Conservation (phyloP, 2,329 filamentous ascomycete species). For the Raffaelea albimanens region DNA sequence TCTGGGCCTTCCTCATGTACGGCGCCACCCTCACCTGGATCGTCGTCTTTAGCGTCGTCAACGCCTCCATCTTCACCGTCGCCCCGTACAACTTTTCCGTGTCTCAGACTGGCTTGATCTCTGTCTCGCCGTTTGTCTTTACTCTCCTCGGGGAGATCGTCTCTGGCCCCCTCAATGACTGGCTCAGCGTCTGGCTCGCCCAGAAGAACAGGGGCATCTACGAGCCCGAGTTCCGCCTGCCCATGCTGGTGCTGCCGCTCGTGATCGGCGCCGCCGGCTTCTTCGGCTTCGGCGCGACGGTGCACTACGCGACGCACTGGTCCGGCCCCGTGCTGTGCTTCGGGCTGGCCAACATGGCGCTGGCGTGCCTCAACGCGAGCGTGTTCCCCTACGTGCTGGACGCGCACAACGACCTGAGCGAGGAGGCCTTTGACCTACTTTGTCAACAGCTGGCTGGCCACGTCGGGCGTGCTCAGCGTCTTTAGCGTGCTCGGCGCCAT, state of each 20-base stretch:
- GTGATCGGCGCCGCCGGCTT: constrained; percentile 33
- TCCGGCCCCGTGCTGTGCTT: constrained; percentile 35
- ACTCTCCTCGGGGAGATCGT: constrained; percentile 34
- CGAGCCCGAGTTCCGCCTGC: constrained; percentile 42
- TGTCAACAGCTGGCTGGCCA: constrained; percentile 28
- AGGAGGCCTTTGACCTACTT: constrained; percentile 35
- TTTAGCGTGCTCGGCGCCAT: constrained; percentile 28
- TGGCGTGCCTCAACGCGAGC: constrained; percentile 35
- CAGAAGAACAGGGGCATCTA: constrained; percentile 41
- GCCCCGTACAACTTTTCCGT: constrained; percentile 43
- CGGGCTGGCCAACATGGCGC: constrained; percentile 37
- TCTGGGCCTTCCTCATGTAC: constrained; percentile 40
- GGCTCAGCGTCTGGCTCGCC: constrained; percentile 32
- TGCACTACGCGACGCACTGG: constrained; percentile 37
- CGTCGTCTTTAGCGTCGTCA: constrained; percentile 35
- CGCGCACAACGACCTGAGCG: constrained; percentile 32
- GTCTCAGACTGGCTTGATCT: constrained; percentile 38
- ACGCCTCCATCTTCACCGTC: constrained; percentile 37
- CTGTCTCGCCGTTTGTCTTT: constrained; percentile 38
- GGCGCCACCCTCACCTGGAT: constrained; percentile 24
- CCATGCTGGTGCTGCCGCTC: constrained; percentile 28
- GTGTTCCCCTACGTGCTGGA: constrained; percentile 43
- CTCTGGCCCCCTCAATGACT: constrained; percentile 36
- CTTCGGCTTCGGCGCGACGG: constrained; percentile 35
- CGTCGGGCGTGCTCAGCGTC: constrained; percentile 24